Percentiles rank a stretch among this genome's conserved stretches.
Evolutionary conservation across 1,139 yeast species (phyloP).

Genomic region (Saccharomycopsis crataegensis): DNA sequence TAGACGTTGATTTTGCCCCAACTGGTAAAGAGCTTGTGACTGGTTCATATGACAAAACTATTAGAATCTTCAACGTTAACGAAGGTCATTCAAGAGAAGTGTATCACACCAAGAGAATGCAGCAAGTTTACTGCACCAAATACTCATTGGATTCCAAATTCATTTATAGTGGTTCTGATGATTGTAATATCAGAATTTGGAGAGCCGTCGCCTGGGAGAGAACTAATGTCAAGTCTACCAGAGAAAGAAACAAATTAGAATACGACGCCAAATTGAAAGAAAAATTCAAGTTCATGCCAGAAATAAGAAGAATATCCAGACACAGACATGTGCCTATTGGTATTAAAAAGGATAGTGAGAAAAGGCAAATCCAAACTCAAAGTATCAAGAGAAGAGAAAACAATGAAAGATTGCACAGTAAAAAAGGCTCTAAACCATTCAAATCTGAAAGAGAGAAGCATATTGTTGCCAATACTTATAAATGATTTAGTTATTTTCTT

Average conservation of each 20-base stretch:
- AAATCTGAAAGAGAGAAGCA: conserved; percentile 76
- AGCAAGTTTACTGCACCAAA: conserved; percentile 76
- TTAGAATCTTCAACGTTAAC: conserved; percentile 65
- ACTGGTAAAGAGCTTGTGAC: conserved; percentile 96
- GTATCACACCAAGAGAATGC: conserved; percentile 97
- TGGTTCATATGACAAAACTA: conserved; percentile 90
- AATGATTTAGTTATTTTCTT: not conserved
- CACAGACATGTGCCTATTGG: conserved; percentile 89
- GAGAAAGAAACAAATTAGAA: conserved; percentile 77
- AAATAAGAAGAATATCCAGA: conserved; percentile 77
- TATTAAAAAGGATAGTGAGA: conserved; percentile 82
- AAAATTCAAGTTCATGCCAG: conserved; percentile 94
- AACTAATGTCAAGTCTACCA: conserved; percentile 69
- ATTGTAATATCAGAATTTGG: conserved; percentile 93
- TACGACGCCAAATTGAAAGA: conserved; percentile 89
- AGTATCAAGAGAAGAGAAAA: conserved; percentile 74
- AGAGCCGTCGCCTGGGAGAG: conserved; percentile 81
- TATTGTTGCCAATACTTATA: conserved; percentile 36
- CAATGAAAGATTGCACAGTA: conserved; percentile 69
- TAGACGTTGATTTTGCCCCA: conserved; percentile 92
- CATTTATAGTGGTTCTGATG: conserved; percentile 88
- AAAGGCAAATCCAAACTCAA: conserved; percentile 65
- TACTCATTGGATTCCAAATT: conserved; percentile 86
- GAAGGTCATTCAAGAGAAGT: conserved; percentile 93
- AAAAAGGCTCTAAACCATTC: conserved; percentile 54